A percentile compares a stretch with the other conserved stretches of the same genome.
Evolutionary conservation across 345 rosid genomes (phyloP).

Genomic region (Dipteronia dyeriana): DNA sequence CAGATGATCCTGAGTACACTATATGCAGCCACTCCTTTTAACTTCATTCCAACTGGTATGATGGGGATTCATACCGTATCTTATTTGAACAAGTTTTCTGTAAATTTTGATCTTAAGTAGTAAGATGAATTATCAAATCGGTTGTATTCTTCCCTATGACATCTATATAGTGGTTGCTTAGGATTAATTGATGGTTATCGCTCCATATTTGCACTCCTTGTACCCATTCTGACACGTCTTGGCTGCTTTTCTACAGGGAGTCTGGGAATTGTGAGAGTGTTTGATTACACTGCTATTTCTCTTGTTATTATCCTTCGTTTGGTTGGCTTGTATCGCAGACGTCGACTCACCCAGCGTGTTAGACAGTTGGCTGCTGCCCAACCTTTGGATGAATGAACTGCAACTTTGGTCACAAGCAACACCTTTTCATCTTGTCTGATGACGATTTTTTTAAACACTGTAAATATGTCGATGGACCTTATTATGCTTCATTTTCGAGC

Average conservation of each 20-base stretch:
- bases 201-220: neutral
- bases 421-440: neutral
- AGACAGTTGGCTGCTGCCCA: slow-evolving; percentile 56
- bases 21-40: slow-evolving; percentile 64
- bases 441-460: neutral
- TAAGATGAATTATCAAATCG: neutral
- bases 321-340: slow-evolving; percentile 52
- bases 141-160: neutral
- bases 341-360: slow-evolving; percentile 59
- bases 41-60: slow-evolving; percentile 67
- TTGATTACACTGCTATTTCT: slow-evolving; percentile 57
- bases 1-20: slow-evolving; percentile 66
- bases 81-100: neutral
- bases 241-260: slow-evolving; percentile 43
- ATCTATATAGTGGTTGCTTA: neutral
- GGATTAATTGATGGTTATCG: neutral
- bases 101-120: neutral
- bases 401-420: neutral
- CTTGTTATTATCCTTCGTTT: slow-evolving; percentile 61
- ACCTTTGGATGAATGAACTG: slow-evolving; percentile 35
- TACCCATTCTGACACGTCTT: neutral
- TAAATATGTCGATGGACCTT: neutral
- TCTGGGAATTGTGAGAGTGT: slow-evolving; percentile 53
- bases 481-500: neutral
- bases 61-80: slow-evolving; percentile 7